Evolutionary conservation across 257 asterid species (phyloP).

Genomic region (Fraxinus excelsior): DNA sequence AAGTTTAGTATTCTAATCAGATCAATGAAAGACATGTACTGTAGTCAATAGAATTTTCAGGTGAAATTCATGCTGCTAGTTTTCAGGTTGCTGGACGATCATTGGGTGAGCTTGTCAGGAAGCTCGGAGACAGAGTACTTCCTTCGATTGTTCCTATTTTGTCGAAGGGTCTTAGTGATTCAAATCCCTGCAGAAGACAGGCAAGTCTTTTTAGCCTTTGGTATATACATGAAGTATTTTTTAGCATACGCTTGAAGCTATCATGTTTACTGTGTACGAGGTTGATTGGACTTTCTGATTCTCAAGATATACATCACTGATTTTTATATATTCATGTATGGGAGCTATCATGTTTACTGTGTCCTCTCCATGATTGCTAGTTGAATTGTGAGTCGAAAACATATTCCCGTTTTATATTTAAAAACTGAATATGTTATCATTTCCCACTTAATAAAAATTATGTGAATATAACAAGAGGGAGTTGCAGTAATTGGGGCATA

Average conservation of each 20-base stretch:
- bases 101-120: conserved; percentile 97
- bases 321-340: background rate
- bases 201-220: conserved; percentile 44
- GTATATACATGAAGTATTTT: conserved; percentile 15
- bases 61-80: conserved; percentile 22
- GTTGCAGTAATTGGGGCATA: background rate
- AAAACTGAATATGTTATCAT: background rate
- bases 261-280: background rate
- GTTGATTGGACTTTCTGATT: background rate
- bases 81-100: conserved; percentile 93
- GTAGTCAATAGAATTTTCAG: conserved; percentile 16
- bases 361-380: background rate
- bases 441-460: background rate
- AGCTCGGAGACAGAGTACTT: conserved; percentile 99
- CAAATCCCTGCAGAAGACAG: conserved; percentile 88
- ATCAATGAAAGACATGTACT: conserved; percentile 15
- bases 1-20: conserved; percentile 16
- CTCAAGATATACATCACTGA: background rate
- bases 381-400: background rate
- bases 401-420: background rate
- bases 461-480: background rate
- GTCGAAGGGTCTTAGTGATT: conserved; percentile 79
- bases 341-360: background rate
- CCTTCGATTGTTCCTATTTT: conserved; percentile 89
- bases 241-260: background rate